Percentiles rank a stretch among this genome's conserved stretches.
Evolutionary conservation across 2,329 filamentous ascomycete species (phyloP).

Genomic region (Exophiala alcalophila): DNA sequence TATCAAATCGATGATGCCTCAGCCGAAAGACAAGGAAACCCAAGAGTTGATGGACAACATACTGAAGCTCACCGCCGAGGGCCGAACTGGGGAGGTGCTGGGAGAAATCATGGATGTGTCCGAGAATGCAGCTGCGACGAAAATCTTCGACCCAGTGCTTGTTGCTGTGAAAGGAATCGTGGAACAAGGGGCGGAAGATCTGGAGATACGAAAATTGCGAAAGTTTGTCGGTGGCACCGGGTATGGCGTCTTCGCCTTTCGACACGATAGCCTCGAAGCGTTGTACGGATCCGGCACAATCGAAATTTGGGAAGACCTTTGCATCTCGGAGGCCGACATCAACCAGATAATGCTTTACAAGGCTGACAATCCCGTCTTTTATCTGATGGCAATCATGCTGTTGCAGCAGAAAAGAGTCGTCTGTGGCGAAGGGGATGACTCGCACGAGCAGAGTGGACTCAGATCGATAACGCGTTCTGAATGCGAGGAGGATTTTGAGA

Average conservation of each 20-base stretch:
- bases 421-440: constrained; percentile 3
- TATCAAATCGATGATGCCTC: neutral
- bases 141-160: neutral
- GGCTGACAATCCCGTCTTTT: constrained; percentile 1
- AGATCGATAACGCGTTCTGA: neutral
- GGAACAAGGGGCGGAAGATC: neutral
- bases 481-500: neutral
- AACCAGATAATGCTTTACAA: neutral
- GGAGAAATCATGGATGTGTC: neutral
- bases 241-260: constrained; percentile 1
- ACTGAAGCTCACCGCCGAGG: neutral
- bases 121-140: neutral
- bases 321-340: neutral
- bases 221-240: neutral
- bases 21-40: neutral
- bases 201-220: neutral
- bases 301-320: neutral
- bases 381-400: neutral
- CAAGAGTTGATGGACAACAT: neutral
- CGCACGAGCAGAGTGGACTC: neutral
- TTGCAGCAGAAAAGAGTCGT: constrained; percentile 1
- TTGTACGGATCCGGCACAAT: neutral
- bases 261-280: neutral
- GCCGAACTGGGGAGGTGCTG: neutral
- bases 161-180: neutral